Conservation (phyloP, 441 rosid genomes). For the Oxalis stricta region DNA sequence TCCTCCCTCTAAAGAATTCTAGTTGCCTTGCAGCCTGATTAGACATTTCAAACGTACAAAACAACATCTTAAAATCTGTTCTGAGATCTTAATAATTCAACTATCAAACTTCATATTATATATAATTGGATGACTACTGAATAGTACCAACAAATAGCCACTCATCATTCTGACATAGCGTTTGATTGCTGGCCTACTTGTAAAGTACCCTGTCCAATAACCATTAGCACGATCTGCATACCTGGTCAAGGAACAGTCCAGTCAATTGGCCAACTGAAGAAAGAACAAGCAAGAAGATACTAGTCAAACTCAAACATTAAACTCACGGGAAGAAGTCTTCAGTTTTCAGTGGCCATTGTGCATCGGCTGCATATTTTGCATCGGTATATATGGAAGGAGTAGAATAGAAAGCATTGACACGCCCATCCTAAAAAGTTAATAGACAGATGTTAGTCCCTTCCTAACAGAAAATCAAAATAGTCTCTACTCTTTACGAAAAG, state of each 20-base stretch:
- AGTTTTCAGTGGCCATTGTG: constrained; percentile 80
- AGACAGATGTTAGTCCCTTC: neutral
- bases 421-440: constrained; percentile 66
- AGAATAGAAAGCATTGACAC: constrained; percentile 89
- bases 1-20: constrained; percentile 79
- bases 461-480: no score
- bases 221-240: constrained; percentile 93
- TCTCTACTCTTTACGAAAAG: neutral
- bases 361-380: constrained; percentile 74
- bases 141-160: constrained; percentile 77
- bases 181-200: constrained; percentile 91
- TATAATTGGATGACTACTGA: neutral
- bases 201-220: constrained; percentile 97
- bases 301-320: constrained; percentile 6
- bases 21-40: constrained; percentile 88
- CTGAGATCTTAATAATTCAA: neutral
- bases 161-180: constrained; percentile 91
- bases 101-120: constrained; percentile 1
- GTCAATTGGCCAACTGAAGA: constrained; percentile 7
- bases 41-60: constrained; percentile 8
- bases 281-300: constrained; percentile 4
- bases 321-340: constrained; percentile 97
- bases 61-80: constrained; percentile 3
- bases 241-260: constrained; percentile 28
- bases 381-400: constrained; percentile 98